These are phyloP conservation scores for Fusarium austroafricanum DNA, from an alignment of 2,329 filamentous ascomycete genomes.

Conservation along the genomic window DNA sequence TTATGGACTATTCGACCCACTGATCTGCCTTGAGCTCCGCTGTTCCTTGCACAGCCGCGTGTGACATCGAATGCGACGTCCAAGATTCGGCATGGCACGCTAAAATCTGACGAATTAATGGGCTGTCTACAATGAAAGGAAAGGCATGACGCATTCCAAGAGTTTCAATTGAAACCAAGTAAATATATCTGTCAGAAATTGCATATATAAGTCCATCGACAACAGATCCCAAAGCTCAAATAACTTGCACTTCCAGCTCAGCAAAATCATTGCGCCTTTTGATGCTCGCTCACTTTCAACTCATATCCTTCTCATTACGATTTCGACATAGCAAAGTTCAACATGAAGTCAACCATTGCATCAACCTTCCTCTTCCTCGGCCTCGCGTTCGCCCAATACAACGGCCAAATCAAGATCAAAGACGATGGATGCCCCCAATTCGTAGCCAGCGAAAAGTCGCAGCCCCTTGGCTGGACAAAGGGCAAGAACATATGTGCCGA, in stretches of 20 bases:
- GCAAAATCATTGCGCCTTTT: fast-evolving
- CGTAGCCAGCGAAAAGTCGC: background rate
- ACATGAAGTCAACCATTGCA: background rate
- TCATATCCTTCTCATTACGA: too few species aligned
- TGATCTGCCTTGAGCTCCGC: background rate
- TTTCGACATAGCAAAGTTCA: background rate
- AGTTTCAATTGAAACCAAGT: too few species aligned
- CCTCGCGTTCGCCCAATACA: slow-evolving; percentile 3
- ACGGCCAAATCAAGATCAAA: slow-evolving; percentile 10
- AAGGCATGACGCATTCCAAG: background rate
- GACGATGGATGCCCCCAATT: slow-evolving; percentile 12
- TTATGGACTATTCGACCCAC: background rate
- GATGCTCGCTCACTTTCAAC: too few species aligned
- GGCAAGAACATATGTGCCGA: slow-evolving; percentile 15
- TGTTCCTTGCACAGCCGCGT: background rate
- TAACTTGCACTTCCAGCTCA: too few species aligned
- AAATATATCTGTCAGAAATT: too few species aligned
- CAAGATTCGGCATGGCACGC: background rate
- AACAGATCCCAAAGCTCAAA: too few species aligned
- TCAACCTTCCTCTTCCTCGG: background rate
- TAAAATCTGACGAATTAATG: background rate
- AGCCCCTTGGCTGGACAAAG: background rate
- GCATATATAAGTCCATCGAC: too few species aligned
- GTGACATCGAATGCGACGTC: background rate
- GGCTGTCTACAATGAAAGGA: background rate